Evolutionary conservation across 176 grass and related monocot species (phyloP).

Genomic region (Musa itinerans): DNA sequence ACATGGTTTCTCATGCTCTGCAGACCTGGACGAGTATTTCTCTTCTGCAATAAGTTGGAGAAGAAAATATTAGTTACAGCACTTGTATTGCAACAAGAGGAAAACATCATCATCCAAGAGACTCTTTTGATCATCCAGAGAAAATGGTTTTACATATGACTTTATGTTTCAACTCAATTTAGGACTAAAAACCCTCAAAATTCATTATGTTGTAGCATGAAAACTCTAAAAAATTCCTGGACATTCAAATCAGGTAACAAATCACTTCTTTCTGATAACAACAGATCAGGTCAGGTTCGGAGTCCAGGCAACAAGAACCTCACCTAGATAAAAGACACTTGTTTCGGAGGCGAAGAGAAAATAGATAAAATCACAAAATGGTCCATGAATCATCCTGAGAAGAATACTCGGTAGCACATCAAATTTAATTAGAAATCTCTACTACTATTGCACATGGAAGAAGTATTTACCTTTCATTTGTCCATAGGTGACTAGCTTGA

Average conservation of each 20-base stretch:
- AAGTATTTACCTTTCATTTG: conserved; percentile 77
- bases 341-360: neutral
- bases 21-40: conserved; percentile 37
- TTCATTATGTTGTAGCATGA: too few relatives aligned
- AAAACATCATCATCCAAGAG: neutral
- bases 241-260: neutral
- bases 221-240: too few relatives aligned
- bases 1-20: conserved; percentile 42
- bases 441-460: neutral
- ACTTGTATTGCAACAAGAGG: neutral
- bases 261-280: too few relatives aligned
- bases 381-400: neutral
- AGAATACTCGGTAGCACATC: too few relatives aligned
- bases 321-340: neutral
- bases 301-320: too few relatives aligned
- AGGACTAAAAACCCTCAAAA: too few relatives aligned
- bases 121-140: too few relatives aligned
- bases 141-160: too few relatives aligned
- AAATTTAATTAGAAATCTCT: neutral
- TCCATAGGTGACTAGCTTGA: conserved; percentile 54
- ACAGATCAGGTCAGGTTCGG: too few relatives aligned
- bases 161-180: too few relatives aligned
- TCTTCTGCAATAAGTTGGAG: conserved; percentile 32
- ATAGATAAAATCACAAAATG: neutral
- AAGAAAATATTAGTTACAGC: neutral